Conservation (phyloP, 23 red algal genomes). For the Gracilaria gracilis region DNA sequence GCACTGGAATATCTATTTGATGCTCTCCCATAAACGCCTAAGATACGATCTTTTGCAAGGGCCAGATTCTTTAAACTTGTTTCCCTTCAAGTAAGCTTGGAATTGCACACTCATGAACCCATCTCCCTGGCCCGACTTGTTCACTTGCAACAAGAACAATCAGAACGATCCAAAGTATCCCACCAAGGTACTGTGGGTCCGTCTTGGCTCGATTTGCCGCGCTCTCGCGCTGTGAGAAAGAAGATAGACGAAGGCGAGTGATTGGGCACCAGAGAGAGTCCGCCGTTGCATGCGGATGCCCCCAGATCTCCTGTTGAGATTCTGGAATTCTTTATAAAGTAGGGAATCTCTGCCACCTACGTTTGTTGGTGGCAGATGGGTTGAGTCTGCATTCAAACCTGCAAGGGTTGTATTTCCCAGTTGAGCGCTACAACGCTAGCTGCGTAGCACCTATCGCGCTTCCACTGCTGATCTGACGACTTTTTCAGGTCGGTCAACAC, state of each 20-base stretch:
- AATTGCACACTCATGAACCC: conserved; percentile 81
- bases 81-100: conserved; percentile 63
- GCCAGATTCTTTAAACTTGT: neutral
- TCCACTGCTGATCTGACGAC: no score
- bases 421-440: no score
- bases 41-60: conserved; percentile 45
- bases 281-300: no score
- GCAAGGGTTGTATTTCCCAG: no score
- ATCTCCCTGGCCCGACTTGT: conserved; percentile 76
- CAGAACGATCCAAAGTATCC: conserved; percentile 74
- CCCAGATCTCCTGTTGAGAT: no score
- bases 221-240: conserved; percentile 39
- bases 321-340: no score
- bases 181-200: conserved; percentile 33
- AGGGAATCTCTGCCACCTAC: no score
- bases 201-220: conserved; percentile 55
- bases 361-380: no score
- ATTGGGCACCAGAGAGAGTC: no score
- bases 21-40: conserved; percentile 75
- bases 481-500: no score
- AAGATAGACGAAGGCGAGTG: conserved; percentile 66
- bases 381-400: no score
- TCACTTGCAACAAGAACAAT: conserved; percentile 72
- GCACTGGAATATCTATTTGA: conserved; percentile 74
- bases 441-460: no score